Base-by-base conservation (phyloP, 306 rosid genomes). In the Astragalus glycyphyllos region DNA sequence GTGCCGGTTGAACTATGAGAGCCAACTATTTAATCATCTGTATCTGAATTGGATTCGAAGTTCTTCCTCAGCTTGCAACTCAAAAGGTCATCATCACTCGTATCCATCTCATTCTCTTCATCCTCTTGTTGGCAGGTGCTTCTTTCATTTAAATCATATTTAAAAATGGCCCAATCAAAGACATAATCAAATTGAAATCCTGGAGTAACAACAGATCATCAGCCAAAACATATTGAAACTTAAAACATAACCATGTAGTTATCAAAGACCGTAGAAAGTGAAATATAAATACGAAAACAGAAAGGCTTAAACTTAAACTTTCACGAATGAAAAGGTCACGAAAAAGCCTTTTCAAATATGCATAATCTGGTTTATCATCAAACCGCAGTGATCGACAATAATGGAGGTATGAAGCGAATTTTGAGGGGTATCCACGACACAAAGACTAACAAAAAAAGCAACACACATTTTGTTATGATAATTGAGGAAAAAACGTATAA, bases 91-190 rank as follows among this genome's bases (percentile, higher is more conserved):
- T n/a, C n/a, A n/a, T n/a, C n/a, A n/a, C n/a, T n/a, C n/a, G n/a
- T n/a, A n/a, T n/a, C n/a, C n/a, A n/a, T n/a, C n/a, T n/a, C n/a
- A n/a, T n/a, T n/a, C n/a, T n/a, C n/a, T n/a, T n/a, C n/a, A n/a
- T n/a, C n/a, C n/a, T n/a, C n/a, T n/a, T n/a, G n/a, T n/a, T n/a
- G n/a, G n/a, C n/a, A n/a, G n/a, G n/a, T n/a, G n/a, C n/a, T n/a
- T n/a, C n/a, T n/a, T n/a, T n/a, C n/a, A n/a, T n/a, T n/a, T n/a
- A n/a, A n/a, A n/a, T n/a, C n/a, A 80, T 90, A 90, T 73, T 90
- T 94, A 86, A 94, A 89, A 78, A 90, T 90, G 69, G 96, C 91
- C 99, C 99, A 94, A 85, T 94, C 97, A 66, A 94, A 94, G 78
- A 94, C 89, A 66, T 94, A 89, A 84, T 91, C 99, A 76, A 94